Evolutionary conservation across 2,329 filamentous ascomycete species (phyloP).

Genomic region (Penicillium sp.): DNA sequence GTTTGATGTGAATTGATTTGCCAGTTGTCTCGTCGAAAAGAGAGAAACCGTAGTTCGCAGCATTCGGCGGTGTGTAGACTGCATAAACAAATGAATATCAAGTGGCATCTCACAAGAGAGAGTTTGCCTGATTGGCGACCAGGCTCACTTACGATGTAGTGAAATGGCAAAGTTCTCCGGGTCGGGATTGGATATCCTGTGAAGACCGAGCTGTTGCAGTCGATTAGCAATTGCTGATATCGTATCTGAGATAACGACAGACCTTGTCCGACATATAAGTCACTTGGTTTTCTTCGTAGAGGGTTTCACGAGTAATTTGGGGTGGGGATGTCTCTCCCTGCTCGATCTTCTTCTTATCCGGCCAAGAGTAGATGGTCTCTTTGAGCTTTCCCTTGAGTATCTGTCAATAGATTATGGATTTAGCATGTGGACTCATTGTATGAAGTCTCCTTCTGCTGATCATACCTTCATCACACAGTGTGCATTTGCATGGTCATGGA

Average conservation of each 20-base stretch:
- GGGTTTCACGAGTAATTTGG: constrained; percentile 67
- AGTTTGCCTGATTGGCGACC: neutral
- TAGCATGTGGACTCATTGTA: neutral
- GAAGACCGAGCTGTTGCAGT: constrained; percentile 69
- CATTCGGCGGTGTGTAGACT: constrained; percentile 88
- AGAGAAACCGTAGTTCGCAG: constrained; percentile 78
- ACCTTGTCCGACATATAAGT: constrained; percentile 85
- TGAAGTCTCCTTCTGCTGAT: neutral
- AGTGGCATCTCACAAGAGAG: neutral
- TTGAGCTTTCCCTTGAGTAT: constrained; percentile 76
- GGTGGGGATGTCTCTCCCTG: constrained; percentile 59
- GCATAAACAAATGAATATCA: constrained; percentile 5
- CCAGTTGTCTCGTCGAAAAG: constrained; percentile 80
- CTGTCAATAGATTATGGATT: constrained; percentile 39
- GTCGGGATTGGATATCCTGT: constrained; percentile 77
- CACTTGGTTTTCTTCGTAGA: constrained; percentile 71
- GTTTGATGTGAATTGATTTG: constrained; percentile 69
- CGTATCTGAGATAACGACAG: constrained; percentile 16
- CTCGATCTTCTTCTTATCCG: constrained; percentile 52
- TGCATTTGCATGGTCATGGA: constrained; percentile 87
- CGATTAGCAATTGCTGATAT: constrained; percentile 5
- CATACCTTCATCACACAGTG: constrained; percentile 83
- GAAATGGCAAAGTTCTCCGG: constrained; percentile 76
- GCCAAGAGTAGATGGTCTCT: constrained; percentile 81
- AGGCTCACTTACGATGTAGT: constrained; percentile 65